phyloP scores from a whole-genome alignment of 495 filamentous ascomycete species.

The Aspergillus wentii region DNA sequence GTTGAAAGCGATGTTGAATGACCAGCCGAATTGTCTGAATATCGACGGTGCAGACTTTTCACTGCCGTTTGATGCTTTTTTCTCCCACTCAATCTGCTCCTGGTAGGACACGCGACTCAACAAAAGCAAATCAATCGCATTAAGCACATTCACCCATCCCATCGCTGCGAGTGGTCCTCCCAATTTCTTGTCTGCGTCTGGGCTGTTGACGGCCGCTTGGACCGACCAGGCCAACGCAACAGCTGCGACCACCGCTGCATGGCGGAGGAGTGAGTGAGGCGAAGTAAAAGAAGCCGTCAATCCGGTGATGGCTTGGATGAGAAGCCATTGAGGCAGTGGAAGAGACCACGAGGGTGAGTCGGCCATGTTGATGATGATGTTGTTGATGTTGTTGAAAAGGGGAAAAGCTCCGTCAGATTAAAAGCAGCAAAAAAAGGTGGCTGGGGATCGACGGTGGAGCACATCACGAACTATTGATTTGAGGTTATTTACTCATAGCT shows the following conservation, averaged over 20 bases:
- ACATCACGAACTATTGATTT: too few species aligned
- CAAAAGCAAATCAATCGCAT: conserved; percentile 15
- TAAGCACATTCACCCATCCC: conserved; percentile 21
- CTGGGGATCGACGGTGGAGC: too few species aligned
- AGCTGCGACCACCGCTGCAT: conserved; percentile 1
- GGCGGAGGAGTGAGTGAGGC: conserved; percentile 4
- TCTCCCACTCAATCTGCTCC: conserved; percentile 10
- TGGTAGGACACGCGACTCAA: conserved; percentile 13
- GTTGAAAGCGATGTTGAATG: conserved; percentile 11
- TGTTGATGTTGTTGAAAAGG: too few species aligned
- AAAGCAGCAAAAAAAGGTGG: too few species aligned
- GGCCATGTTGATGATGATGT: too few species aligned
- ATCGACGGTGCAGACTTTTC: neutral
- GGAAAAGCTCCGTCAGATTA: too few species aligned
- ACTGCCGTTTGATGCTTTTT: neutral
- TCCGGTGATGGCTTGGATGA: conserved; percentile 10
- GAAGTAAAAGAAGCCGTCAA: conserved; percentile 9
- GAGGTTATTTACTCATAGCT: too few species aligned
- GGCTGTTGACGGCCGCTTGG: conserved; percentile 1
- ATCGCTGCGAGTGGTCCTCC: conserved; percentile 14
- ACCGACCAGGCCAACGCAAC: conserved; percentile 4
- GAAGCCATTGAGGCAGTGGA: conserved; percentile 7
- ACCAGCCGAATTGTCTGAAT: conserved; percentile 3
- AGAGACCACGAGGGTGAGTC: conserved; percentile 7
- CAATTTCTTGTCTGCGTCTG: conserved; percentile 4